Evolutionary conservation across 805 yeast genomes (phyloP), one percentile per base, ranked within the genome.

Genomic region (Teunomyces barrocoloradensis): DNA sequence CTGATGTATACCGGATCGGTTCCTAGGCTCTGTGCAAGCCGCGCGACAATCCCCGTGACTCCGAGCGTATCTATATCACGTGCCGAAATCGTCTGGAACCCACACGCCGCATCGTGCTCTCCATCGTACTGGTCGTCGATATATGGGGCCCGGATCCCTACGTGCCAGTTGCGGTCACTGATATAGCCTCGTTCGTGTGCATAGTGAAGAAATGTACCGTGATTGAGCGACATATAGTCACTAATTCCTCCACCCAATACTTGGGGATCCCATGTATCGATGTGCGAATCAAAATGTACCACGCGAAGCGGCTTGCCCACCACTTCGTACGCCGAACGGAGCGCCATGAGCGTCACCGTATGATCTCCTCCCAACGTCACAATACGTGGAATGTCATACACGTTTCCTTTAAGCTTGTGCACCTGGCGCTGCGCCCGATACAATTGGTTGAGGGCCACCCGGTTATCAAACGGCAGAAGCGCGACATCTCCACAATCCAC

Each of bases 401-500:
- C 46, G 11, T 49, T 47, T 2, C 50, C 48, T 6, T 58, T 38
- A 45, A 73, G 78, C 37, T 65, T 66, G 51, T 74, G 78, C 23
- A 79, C 68, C 2, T 80, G 75, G 40, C 79, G 60, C 48, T 76
- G 71, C 7, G 78, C 84, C 21, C 84, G 64, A 55, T 79, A 80
- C 74, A 84, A 77, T 60, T 84, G 88, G 60, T 75, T 69, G 54
- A 84, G 66, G 0, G 89, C 89, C 45, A 84, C 66, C 15, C 75
- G 59, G 60, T 83, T 83, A 63, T 84, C 88, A 64, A 84, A 77
- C 6, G 89, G 88, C 2, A 85, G 77, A 56, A 84, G 77, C 10
- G 87, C 82, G 36, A 84, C 79, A 60, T 84, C 89, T 25, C 84
- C 84, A 61, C 89, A 84, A 63, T 84, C 89, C 5, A 84, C 63